A percentile compares a stretch with the other conserved stretches of the same genome.
phyloP scores from a whole-genome alignment of 257 asterid genomes.

The Haberlea rhodopensis region DNA sequence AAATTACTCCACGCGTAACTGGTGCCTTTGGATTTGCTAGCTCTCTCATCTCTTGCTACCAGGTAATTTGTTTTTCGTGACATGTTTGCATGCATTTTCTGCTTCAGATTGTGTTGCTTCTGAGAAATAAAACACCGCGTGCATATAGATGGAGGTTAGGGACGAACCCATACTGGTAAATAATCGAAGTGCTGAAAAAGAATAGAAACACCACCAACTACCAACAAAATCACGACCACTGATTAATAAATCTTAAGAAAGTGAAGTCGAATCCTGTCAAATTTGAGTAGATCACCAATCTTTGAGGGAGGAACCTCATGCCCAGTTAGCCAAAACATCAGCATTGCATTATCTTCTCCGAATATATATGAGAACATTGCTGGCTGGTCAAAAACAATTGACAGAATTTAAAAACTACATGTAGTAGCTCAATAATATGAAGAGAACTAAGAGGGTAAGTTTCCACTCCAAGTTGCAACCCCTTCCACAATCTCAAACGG shows the following conservation, averaged over 20 bases:
- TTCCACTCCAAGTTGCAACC: neutral
- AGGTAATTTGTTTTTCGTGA: conserved; percentile 41
- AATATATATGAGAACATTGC: too few relatives aligned
- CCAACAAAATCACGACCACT: too few relatives aligned
- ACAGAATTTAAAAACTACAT: too few relatives aligned
- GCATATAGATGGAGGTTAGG: neutral
- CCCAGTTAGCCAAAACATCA: too few relatives aligned
- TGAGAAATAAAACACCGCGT: neutral
- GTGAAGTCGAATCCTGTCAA: too few relatives aligned
- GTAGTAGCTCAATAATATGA: too few relatives aligned
- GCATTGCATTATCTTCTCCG: too few relatives aligned
- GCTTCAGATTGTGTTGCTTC: neutral
- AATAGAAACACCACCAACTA: too few relatives aligned
- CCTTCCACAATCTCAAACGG: neutral
- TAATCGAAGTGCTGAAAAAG: neutral
- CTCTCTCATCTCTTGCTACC: conserved; percentile 99
- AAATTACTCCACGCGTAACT: conserved; percentile 90
- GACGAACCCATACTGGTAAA: neutral
- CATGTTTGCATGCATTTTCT: neutral
- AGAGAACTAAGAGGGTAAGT: neutral
- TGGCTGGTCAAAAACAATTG: too few relatives aligned
- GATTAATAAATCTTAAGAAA: too few relatives aligned
- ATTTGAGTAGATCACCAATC: too few relatives aligned
- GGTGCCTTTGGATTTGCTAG: conserved; percentile 94
- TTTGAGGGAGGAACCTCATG: too few relatives aligned